phyloP scores from a whole-genome alignment of 441 rosid genomes.

The Euphorbia neoarborescens region DNA sequence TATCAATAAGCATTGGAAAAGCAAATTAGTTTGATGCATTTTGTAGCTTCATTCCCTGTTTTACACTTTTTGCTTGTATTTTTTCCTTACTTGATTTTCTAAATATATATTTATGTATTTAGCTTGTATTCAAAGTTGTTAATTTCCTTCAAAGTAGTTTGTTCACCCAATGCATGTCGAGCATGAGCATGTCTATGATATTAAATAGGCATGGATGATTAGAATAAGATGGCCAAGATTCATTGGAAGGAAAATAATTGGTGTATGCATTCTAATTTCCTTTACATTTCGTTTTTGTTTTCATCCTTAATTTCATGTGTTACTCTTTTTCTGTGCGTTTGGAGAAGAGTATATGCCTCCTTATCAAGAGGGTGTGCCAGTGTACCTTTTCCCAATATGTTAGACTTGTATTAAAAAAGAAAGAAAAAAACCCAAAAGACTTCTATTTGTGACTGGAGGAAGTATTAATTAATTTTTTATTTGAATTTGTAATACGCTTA shows the following conservation, averaged over 20 bases:
- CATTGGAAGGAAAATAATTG: neutral
- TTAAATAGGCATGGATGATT: neutral
- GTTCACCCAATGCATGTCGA: neutral
- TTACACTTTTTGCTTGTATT: neutral
- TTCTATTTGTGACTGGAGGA: no score
- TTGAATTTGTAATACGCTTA: neutral
- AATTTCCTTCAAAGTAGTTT: neutral
- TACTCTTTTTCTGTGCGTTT: neutral
- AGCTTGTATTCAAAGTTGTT: neutral
- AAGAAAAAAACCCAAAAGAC: no score
- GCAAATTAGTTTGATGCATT: neutral
- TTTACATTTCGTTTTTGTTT: neutral
- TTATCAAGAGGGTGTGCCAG: no score
- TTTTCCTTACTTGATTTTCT: neutral
- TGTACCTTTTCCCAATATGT: no score
- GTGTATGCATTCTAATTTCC: neutral
- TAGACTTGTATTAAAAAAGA: no score
- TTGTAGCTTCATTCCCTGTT: neutral
- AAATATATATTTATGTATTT: neutral
- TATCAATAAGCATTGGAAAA: neutral
- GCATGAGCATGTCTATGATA: neutral
- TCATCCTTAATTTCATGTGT: neutral
- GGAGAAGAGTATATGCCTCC: neutral
- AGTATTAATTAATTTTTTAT: neutral
- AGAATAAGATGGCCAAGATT: no score